Conservation (phyloP, 2,329 filamentous ascomycete species). For the Cordyceps cicadae region DNA sequence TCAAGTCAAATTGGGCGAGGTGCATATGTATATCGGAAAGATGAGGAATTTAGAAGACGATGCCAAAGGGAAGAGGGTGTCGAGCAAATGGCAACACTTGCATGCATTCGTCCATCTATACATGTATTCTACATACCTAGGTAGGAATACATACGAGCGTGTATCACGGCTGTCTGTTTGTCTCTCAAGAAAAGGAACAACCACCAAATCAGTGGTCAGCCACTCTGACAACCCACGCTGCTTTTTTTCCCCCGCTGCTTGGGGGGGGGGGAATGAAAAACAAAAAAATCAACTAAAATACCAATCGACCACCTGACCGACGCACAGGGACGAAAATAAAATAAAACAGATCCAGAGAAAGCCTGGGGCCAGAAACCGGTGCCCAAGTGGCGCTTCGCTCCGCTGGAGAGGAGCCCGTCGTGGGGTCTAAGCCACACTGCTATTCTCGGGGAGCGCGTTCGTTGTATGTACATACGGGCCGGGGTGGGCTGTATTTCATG, state of each 20-base stretch:
- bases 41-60: background rate
- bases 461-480: background rate
- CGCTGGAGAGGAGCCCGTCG: background rate
- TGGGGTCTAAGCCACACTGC: constrained; percentile 10
- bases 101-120: background rate
- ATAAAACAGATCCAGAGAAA: background rate
- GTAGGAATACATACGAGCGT: background rate
- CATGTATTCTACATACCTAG: background rate
- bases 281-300: background rate
- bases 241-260: background rate
- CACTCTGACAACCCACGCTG: background rate
- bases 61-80: background rate
- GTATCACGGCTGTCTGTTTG: background rate
- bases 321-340: background rate
- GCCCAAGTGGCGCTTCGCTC: constrained; percentile 6
- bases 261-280: background rate
- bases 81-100: background rate
- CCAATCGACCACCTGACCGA: constrained; percentile 1
- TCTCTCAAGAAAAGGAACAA: background rate
- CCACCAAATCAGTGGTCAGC: background rate
- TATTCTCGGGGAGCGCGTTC: background rate
- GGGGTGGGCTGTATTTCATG: background rate
- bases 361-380: background rate
- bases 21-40: background rate
- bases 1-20: background rate